A percentile compares a stretch with the other conserved stretches of the same genome.
Evolutionary conservation across 2,329 filamentous ascomycete genomes (phyloP).

Genomic region (Dothiorella sarmentorum): DNA sequence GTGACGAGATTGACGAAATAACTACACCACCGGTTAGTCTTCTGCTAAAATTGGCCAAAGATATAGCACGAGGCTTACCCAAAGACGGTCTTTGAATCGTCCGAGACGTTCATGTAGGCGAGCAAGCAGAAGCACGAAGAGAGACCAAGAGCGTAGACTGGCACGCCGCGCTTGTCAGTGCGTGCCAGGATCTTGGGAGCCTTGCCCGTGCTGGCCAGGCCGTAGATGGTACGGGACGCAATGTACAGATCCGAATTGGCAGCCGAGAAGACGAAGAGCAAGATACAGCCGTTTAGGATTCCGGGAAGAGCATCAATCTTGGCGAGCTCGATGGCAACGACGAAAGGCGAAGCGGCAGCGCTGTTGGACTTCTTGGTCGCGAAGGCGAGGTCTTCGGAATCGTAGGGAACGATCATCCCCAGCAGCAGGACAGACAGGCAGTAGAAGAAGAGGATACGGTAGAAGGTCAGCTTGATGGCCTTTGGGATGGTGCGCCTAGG

Average conservation of each 20-base stretch:
- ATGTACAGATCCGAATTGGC: conserved; percentile 76
- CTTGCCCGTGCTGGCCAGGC: conserved; percentile 67
- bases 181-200: conserved; percentile 69
- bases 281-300: conserved; percentile 70
- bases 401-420: conserved; percentile 73
- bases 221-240: conserved; percentile 69
- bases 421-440: conserved; percentile 68
- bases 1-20: conserved; percentile 49
- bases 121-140: conserved; percentile 63
- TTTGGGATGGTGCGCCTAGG: conserved; percentile 72
- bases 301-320: conserved; percentile 61
- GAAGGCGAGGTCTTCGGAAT: conserved; percentile 59
- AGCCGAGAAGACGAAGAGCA: conserved; percentile 73
- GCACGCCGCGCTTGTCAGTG: conserved; percentile 69
- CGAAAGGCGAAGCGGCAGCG: conserved; percentile 68
- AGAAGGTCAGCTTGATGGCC: conserved; percentile 78
- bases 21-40: background rate
- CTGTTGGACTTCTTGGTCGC: conserved; percentile 51
- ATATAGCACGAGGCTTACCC: conserved; percentile 17
- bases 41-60: background rate
- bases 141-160: conserved; percentile 61
- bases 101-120: conserved; percentile 52
- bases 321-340: conserved; percentile 66
- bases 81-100: conserved; percentile 42
- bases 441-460: conserved; percentile 79